These are phyloP conservation scores for Clohesyomyces aquaticus DNA, from an alignment of 495 filamentous ascomycete species.

Conservation along the genomic window DNA sequence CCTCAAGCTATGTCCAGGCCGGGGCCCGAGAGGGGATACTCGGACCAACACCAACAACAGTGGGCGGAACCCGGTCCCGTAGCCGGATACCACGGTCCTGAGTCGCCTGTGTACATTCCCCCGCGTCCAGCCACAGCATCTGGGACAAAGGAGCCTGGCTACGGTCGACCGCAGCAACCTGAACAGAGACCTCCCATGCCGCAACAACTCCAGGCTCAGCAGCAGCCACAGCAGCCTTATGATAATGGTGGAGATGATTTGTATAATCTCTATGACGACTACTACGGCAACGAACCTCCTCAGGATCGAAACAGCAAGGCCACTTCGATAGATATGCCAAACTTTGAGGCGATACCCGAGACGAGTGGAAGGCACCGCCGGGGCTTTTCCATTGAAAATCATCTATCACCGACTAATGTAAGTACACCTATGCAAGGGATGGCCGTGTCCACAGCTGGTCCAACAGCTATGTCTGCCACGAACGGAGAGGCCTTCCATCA, in stretches of 20 bases:
- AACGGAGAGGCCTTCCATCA: constrained; percentile 49
- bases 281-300: constrained; percentile 49
- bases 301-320: constrained; percentile 26
- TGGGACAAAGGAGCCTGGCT: constrained; percentile 43
- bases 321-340: constrained; percentile 63
- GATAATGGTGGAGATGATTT: constrained; percentile 29
- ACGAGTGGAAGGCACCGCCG: constrained; percentile 41
- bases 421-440: constrained; percentile 16
- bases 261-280: constrained; percentile 60
- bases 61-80: constrained; percentile 45
- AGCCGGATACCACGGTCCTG: constrained; percentile 44
- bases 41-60: no score
- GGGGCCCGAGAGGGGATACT: no score
- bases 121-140: constrained; percentile 57
- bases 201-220: constrained; percentile 21
- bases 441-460: constrained; percentile 5
- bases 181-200: constrained; percentile 45
- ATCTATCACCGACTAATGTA: constrained; percentile 44
- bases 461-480: constrained; percentile 26
- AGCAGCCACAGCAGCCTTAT: constrained; percentile 25
- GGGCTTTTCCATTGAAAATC: constrained; percentile 53
- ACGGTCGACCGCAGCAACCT: constrained; percentile 17
- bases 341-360: constrained; percentile 69
- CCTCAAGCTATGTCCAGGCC: no score
- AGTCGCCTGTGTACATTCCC: constrained; percentile 45